Evolutionary conservation across 805 yeast genomes (phyloP).

Genomic region (Kodamaea hsintzibuensis): DNA sequence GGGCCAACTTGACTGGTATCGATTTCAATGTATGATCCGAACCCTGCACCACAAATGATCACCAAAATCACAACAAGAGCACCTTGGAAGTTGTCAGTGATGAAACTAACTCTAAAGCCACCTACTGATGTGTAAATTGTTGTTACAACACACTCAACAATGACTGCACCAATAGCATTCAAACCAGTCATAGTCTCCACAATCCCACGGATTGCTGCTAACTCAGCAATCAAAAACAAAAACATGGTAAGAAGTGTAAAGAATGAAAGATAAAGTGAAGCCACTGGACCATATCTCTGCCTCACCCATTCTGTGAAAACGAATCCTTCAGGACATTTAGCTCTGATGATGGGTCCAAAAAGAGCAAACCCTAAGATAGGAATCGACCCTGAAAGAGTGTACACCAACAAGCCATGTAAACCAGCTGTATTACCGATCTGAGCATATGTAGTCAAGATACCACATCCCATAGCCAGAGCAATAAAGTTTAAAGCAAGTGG

Average conservation of each 20-base stretch:
- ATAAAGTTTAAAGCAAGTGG: slow-evolving; percentile 87
- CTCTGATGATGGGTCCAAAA: slow-evolving; percentile 78
- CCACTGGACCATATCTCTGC: slow-evolving; percentile 68
- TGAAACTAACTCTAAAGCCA: slow-evolving; percentile 84
- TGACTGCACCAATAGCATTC: slow-evolving; percentile 75
- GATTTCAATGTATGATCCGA: slow-evolving; percentile 71
- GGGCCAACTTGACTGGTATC: slow-evolving; percentile 65
- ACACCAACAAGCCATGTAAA: slow-evolving; percentile 81
- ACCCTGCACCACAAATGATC: slow-evolving; percentile 72
- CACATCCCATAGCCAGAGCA: slow-evolving; percentile 90
- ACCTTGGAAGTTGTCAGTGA: slow-evolving; percentile 89
- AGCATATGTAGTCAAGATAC: slow-evolving; percentile 81
- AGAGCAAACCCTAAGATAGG: slow-evolving; percentile 85
- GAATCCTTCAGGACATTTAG: slow-evolving; percentile 84
- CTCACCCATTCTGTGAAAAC: slow-evolving; percentile 95
- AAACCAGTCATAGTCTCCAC: slow-evolving; percentile 76
- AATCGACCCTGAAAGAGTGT: slow-evolving; percentile 74
- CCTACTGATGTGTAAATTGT: slow-evolving; percentile 85
- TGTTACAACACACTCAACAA: slow-evolving; percentile 84
- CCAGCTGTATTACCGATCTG: slow-evolving; percentile 86
- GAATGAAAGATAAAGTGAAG: slow-evolving; percentile 74
- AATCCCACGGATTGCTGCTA: slow-evolving; percentile 77
- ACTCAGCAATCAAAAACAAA: slow-evolving; percentile 83
- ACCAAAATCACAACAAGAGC: slow-evolving; percentile 63
- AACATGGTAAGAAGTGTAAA: slow-evolving; percentile 85